Evolutionary conservation across 139 green algal genomes (phyloP), one percentile per base, ranked within the genome.

Genomic region (Gonium pectorale): DNA sequence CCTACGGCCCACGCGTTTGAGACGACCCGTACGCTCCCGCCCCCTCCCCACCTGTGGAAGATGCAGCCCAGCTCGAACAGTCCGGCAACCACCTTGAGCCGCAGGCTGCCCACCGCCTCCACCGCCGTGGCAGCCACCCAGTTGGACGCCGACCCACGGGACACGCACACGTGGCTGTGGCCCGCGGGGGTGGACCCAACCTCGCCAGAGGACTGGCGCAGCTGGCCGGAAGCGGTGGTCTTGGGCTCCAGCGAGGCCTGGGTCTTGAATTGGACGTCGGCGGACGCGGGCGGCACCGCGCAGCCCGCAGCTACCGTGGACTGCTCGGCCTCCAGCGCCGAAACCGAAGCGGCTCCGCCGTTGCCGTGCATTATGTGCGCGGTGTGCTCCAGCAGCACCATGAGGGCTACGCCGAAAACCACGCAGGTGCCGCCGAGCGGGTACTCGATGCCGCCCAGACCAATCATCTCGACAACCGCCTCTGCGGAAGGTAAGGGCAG

Each of bases 11-110:
- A n/a, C n/a, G n/a, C n/a, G n/a, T n/a, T n/a, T n/a, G n/a, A n/a
- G n/a, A n/a, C n/a, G n/a, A n/a, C n/a, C n/a, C 49, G 49, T 17
- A 56, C 49, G 49, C 49, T 26, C 49, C 13, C 62, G 29, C 62
- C 24, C 37, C 29, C 62, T 3, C n/a, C 74, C 27, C 41, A 82
- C 74, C 74, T 82, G 74, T 82, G 74, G 59, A 82, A 82, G 41
- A 82, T 71, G 74, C 74, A 82, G n/a, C 74, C 74, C 40, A 82
- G 59, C 40, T 82, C 74, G 33, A 82, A 82, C 59, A 82, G 27
- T 21, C 59, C 56, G 0, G 74, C 74, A 21, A 82, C 41, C 40
- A 82, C 41, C 59, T 35, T 35, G 7, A 63, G 41, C 29, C 74
- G 74, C 59, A 71, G 59, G 15, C 74, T 60, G 74, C 74, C 74